Evolutionary conservation across 2,329 filamentous ascomycete genomes (phyloP), one percentile per base, ranked within the genome.

Genomic region (Triangularia setosa): DNA sequence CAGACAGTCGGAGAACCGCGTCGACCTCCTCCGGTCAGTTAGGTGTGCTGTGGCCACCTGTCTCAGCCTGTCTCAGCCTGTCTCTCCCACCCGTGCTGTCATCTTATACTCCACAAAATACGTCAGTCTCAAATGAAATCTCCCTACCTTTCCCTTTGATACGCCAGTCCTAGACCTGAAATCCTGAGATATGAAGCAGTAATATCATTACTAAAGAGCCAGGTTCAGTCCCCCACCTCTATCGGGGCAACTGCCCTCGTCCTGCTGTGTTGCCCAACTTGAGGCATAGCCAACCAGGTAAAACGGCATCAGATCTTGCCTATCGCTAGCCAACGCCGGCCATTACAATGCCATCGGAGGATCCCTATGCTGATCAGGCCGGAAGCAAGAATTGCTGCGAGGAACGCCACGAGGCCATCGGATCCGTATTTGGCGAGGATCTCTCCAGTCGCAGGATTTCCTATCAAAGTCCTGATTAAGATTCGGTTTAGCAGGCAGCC

Each of bases 401-500:
- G 72, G 28, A 74, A 72, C 1, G 57, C 68, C 5, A 73, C 62
- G 21, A 71, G 66, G 16, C 67, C 69, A 9, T 58, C 64, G 7
- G 69, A 64, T 1, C 63, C 58, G 48, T 67, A 63, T 16, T 62
- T 53, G 18, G 66, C 60, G n/a, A 73, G 61, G 27, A 72, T 67
- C n/a, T 65, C 63, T 44, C 65, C 67, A 23, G 69, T 71, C 18
- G 63, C 56, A 2, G 71, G 69, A 59, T 72, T 72, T 44, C 68
- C 68, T 24, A 70, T 66, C 40, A 71, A 59, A 12, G 63, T 66
- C 6, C 69, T 71, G 28, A n/a, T n/a, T n/a, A 14, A 58, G 11
- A 21, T 9, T 12, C 14, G 40, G 12, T 2, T 35, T 18, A 27
- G 35, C 58, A 33, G 25, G 54, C 48, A 60, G 21, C 25, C 44